phyloP scores from a whole-genome alignment of 2,329 filamentous ascomycete species.

The Epichloe elymi region DNA sequence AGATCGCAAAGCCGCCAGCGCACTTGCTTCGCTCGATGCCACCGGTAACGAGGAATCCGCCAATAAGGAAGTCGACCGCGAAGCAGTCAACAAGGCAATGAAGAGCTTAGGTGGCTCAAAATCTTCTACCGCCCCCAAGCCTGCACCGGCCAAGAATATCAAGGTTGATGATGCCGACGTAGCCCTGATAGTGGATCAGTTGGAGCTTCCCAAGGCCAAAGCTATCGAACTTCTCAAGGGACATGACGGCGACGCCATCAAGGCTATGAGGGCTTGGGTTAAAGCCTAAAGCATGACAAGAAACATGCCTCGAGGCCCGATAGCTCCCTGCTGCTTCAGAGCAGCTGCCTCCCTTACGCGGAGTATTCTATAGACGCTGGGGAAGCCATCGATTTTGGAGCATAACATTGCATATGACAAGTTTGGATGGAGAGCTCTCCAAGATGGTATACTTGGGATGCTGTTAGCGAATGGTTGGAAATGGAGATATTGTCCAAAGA shows the following conservation, averaged over 20 bases:
- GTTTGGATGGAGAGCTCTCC: not conserved
- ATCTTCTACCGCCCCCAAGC: conserved; percentile 12
- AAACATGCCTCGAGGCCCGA: not conserved
- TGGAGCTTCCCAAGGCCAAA: conserved; percentile 58
- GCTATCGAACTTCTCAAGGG: conserved; percentile 62
- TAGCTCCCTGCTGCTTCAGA: not conserved
- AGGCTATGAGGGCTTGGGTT: conserved; percentile 50
- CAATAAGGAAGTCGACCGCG: conserved; percentile 49
- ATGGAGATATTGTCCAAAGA: not conserved
- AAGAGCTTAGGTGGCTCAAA: conserved; percentile 38
- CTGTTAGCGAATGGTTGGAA: not conserved
- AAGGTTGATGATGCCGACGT: conserved; percentile 67
- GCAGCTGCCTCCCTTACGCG: not conserved
- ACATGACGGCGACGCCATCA: conserved; percentile 55
- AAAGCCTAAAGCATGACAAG: conserved; percentile 9
- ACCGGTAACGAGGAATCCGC: conserved; percentile 29
- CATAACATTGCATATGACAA: not conserved
- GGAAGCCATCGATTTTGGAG: not conserved
- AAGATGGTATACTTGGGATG: not conserved
- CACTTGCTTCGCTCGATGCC: conserved; percentile 54
- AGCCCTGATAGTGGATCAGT: conserved; percentile 53
- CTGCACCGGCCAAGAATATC: conserved; percentile 41
- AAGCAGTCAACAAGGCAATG: conserved; percentile 61
- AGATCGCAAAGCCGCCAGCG: conserved; percentile 64
- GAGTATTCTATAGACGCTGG: not conserved